Evolutionary conservation across 2,329 filamentous ascomycete genomes (phyloP).

Genomic region (Orbilia blumenaviensis): DNA sequence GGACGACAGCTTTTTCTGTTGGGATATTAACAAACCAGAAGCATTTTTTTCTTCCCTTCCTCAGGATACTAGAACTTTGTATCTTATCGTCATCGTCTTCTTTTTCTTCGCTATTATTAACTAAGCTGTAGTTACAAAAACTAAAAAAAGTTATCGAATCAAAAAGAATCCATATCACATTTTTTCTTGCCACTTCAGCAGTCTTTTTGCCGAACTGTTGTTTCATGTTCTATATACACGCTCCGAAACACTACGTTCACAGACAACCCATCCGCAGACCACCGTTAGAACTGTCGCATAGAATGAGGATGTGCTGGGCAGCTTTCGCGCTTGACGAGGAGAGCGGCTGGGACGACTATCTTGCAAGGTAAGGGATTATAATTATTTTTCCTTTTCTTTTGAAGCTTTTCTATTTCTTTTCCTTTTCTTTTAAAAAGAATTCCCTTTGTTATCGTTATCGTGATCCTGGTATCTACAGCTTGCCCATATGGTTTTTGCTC

Average conservation of each 20-base stretch:
- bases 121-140: slow-evolving; percentile 6
- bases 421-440: neutral
- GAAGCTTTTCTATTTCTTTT: too few species aligned
- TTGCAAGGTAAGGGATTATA: slow-evolving; percentile 48
- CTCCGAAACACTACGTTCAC: slow-evolving; percentile 24
- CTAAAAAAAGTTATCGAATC: slow-evolving; percentile 4
- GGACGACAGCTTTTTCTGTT: slow-evolving; percentile 23
- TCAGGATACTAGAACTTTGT: slow-evolving; percentile 17
- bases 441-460: slow-evolving; percentile 12
- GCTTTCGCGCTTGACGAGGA: slow-evolving; percentile 52
- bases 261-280: slow-evolving; percentile 50
- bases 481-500: slow-evolving; percentile 21
- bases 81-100: neutral
- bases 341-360: slow-evolving; percentile 52
- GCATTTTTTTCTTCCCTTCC: slow-evolving; percentile 8
- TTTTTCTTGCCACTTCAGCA: slow-evolving; percentile 7
- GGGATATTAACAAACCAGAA: slow-evolving; percentile 22
- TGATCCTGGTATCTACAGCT: slow-evolving; percentile 17
- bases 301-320: slow-evolving; percentile 55
- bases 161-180: slow-evolving; percentile 12
- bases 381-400: slow-evolving; percentile 7
- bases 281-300: slow-evolving; percentile 48
- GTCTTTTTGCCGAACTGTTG: neutral
- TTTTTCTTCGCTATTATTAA: neutral
- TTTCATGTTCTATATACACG: slow-evolving; percentile 49